These are phyloP conservation scores for Podaxis sp. DNA, from an alignment of 768 basidiomycete species.

Conservation along the genomic window DNA sequence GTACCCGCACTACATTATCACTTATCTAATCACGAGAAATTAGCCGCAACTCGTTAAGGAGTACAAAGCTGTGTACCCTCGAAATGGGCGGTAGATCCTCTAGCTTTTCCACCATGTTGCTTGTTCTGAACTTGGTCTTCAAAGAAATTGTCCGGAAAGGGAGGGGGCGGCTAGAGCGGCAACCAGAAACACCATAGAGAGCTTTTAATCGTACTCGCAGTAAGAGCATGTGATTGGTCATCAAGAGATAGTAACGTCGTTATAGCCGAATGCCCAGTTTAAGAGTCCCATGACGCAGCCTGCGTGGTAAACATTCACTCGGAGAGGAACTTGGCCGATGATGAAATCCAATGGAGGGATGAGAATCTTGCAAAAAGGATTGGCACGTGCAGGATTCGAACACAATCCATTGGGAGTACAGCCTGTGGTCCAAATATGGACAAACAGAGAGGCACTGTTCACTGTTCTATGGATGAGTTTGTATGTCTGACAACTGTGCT, in stretches of 20 bases:
- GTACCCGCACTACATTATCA: slow-evolving; percentile 61
- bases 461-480: neutral
- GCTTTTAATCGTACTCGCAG: neutral
- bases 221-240: slow-evolving; percentile 25
- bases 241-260: neutral
- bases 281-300: neutral
- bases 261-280: neutral
- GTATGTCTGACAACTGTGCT: neutral
- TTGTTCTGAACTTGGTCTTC: neutral
- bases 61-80: slow-evolving; percentile 38
- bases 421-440: neutral
- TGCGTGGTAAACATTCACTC: neutral
- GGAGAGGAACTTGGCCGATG: neutral
- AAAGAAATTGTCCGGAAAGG: neutral
- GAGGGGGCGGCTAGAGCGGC: neutral
- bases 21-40: slow-evolving; percentile 52
- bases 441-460: slow-evolving; percentile 12
- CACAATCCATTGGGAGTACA: neutral
- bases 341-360: neutral
- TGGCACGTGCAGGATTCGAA: neutral
- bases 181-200: neutral
- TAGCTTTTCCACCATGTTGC: slow-evolving; percentile 46
- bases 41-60: neutral
- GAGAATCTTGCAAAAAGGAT: neutral
- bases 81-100: slow-evolving; percentile 53